phyloP scores from a whole-genome alignment of 257 asterid genomes.

The Solanum sejunctum region DNA sequence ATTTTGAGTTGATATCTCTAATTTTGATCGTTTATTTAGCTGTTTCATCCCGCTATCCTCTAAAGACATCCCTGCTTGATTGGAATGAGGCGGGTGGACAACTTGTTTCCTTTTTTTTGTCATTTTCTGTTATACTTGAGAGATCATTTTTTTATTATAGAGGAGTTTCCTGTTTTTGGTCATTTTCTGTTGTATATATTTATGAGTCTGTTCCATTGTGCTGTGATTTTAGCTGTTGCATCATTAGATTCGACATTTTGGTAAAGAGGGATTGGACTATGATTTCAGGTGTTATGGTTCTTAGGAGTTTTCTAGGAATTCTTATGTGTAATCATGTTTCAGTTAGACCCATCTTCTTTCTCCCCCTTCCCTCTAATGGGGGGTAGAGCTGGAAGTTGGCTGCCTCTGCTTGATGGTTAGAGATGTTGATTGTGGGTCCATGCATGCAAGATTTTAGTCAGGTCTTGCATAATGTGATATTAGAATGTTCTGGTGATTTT shows the following conservation, averaged over 20 bases:
- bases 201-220: not conserved
- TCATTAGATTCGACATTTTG: not conserved
- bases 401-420: not conserved
- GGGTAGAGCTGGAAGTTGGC: not conserved
- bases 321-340: not conserved
- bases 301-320: not conserved
- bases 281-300: not conserved
- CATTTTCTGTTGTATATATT: not conserved
- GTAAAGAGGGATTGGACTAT: too few relatives aligned
- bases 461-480: not conserved
- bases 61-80: not conserved
- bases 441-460: too few relatives aligned
- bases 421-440: not conserved
- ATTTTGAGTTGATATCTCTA: too few relatives aligned
- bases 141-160: not conserved
- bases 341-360: not conserved
- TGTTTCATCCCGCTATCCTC: not conserved
- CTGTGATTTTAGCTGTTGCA: not conserved
- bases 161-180: not conserved
- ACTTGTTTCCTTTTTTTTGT: too few relatives aligned
- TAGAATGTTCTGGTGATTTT: not conserved
- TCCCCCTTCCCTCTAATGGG: too few relatives aligned
- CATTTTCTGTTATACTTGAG: too few relatives aligned
- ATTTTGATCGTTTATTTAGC: too few relatives aligned
- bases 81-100: not conserved